phyloP scores from a whole-genome alignment of 2,329 filamentous ascomycete genomes.

The Escovopsis sp. region DNA sequence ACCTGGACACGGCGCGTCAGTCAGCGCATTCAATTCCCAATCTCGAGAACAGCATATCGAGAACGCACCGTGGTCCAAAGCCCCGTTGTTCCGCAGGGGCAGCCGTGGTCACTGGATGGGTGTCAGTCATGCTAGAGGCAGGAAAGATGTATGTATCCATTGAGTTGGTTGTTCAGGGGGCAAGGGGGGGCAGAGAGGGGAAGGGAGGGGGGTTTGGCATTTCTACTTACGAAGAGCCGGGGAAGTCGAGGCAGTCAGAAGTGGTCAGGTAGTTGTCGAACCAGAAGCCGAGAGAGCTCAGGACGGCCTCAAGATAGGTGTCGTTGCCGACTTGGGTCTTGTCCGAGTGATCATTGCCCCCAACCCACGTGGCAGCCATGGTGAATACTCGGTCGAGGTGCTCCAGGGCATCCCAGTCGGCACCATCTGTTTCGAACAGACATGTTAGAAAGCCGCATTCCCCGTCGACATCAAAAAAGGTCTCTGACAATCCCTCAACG shows the following conservation, averaged over 20 bases:
- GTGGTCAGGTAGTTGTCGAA: conserved; percentile 10
- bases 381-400: conserved; percentile 11
- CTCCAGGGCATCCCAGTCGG: conserved; percentile 12
- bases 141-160: no score
- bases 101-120: conserved; percentile 1
- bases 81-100: conserved; percentile 8
- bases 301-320: conserved; percentile 6
- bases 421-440: no score
- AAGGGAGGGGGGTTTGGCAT: no score
- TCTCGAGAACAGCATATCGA: no score
- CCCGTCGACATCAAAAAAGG: no score
- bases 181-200: no score
- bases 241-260: conserved; percentile 9
- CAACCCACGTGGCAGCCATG: conserved; percentile 11
- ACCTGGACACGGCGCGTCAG: background rate
- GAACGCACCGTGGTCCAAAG: conserved; percentile 10
- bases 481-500: no score
- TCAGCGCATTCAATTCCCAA: no score
- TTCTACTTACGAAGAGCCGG: conserved; percentile 8
- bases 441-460: no score
- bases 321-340: conserved; percentile 8
- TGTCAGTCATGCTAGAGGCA: no score
- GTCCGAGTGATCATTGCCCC: conserved; percentile 7
- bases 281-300: conserved; percentile 10
- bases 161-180: background rate